phyloP scores from a whole-genome alignment of 1,284 basidiomycete species.

The Marasmius sp. region DNA sequence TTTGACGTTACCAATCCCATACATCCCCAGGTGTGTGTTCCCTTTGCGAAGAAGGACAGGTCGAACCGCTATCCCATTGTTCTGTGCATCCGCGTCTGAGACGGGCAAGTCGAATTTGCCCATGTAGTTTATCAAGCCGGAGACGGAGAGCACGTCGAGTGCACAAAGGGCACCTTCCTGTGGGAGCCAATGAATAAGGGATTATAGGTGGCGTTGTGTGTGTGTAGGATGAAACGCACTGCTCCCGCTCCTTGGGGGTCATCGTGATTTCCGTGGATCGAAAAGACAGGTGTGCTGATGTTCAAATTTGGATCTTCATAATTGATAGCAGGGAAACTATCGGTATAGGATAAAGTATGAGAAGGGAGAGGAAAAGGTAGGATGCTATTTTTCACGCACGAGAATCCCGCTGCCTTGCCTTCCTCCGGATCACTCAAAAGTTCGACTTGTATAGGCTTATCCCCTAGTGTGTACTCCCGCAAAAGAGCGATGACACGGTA shows the following conservation, averaged over 20 bases:
- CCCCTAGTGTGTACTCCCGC: conserved; percentile 88
- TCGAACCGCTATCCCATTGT: conserved; percentile 81
- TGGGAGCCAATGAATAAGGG: conserved; percentile 4
- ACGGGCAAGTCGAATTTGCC: conserved; percentile 81
- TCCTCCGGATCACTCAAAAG: conserved; percentile 91
- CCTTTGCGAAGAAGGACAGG: conserved; percentile 93
- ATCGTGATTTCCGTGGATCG: conserved; percentile 99
- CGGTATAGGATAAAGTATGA: conserved; percentile 19
- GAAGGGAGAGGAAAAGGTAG: conserved; percentile 3
- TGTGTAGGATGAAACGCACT: conserved; percentile 41
- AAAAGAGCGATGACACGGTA: conserved; percentile 88
- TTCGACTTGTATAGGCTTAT: conserved; percentile 87
- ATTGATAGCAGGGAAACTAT: conserved; percentile 93
- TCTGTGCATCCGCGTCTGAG: conserved; percentile 63
- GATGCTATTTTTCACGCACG: conserved; percentile 49
- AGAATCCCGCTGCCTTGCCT: conserved; percentile 81
- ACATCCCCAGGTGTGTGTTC: conserved; percentile 81
- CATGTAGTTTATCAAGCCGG: conserved; percentile 96
- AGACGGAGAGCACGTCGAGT: conserved; percentile 91
- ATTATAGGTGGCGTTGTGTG: neutral
- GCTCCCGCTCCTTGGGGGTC: conserved; percentile 96
- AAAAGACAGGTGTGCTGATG: conserved; percentile 93
- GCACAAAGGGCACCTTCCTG: conserved; percentile 95
- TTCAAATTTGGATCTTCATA: conserved; percentile 98
- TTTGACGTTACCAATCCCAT: conserved; percentile 96